These are phyloP conservation scores for Dactylorhiza incarnata DNA, from an alignment of 106 monocot species.

Conservation along the genomic window DNA sequence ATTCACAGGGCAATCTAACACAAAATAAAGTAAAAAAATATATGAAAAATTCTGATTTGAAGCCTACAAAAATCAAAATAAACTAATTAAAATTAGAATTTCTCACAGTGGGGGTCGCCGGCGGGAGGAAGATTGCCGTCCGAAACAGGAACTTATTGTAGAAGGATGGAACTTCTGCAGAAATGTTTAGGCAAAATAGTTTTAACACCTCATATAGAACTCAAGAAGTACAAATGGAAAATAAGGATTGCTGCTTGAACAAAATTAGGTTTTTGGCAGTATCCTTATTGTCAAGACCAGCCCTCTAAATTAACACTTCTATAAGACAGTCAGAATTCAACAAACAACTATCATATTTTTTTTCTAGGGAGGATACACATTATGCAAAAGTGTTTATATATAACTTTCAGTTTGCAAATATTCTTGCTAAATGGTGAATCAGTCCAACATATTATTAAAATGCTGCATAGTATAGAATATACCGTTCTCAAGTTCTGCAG, in stretches of 20 bases:
- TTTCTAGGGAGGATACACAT: not conserved
- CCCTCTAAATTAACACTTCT: not conserved
- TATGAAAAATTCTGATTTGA: too few relatives aligned
- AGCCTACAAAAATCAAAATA: too few relatives aligned
- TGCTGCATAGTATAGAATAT: not conserved
- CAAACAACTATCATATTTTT: not conserved
- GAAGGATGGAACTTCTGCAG: not conserved
- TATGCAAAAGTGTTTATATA: not conserved
- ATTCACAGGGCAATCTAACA: too few relatives aligned
- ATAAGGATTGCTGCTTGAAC: not conserved
- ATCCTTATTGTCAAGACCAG: not conserved
- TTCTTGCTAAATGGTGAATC: not conserved
- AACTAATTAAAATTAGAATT: too few relatives aligned
- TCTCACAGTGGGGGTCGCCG: too few relatives aligned
- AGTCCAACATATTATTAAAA: not conserved
- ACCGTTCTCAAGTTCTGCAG: conserved; percentile 78
- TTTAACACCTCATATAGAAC: not conserved
- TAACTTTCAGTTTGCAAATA: not conserved
- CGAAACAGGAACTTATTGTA: too few relatives aligned
- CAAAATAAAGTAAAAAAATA: too few relatives aligned
- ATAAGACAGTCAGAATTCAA: not conserved
- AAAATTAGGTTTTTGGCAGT: not conserved
- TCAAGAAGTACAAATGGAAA: not conserved
- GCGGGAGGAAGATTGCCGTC: too few relatives aligned
- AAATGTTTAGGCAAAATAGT: not conserved